Evolutionary conservation across 2,329 filamentous ascomycete species (phyloP), one percentile per base, ranked within the genome.

Genomic region (Bipolaris zeicola): DNA sequence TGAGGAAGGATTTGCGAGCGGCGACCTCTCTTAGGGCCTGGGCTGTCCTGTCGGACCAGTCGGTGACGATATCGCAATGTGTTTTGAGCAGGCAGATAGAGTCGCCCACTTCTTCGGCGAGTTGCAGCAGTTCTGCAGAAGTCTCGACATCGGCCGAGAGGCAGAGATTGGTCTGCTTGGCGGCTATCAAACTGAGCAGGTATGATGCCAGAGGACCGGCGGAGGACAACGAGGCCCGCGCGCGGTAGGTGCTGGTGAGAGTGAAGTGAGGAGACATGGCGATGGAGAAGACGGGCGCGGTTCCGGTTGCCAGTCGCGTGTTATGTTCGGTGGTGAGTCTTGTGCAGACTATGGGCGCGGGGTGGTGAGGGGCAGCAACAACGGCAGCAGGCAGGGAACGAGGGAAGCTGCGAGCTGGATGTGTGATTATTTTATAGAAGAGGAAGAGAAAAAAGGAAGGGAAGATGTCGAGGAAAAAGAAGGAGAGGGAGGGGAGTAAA

Each of bases 41-140:
- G 16, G 82, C 81, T 1, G 84, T 86, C 55, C 83, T 78, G 57
- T 83, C 81, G 13, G 80, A 81, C 79, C 85, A 87, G 71, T 87
- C 85, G 60, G 82, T 80, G 63, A 87, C 82, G 50, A 85, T 85
- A 72, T 87, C 85, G 52, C 83, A 84, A 66, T 87, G 84, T 4
- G 86, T 83, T 72, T 87, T 85, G 52, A 87, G 77, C 26, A 87
- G 72, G 62, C 83, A 85, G 55, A 87, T 87, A 58, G 82, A 80
- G 62, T 86, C 84, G 57, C 85, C 85, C 14, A 87, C 78, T 34
- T 85, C 80, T 60, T 85, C 81, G 28, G 84, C 84, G 8, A 87
- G 75, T 41, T 78, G 76, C 16, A 87, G 71, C 16, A 87, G 79
- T 62, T 83, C 78, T 49, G 80, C 78, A 10, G 84, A 83, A 45